Evolutionary conservation across 129 eudicot species (phyloP).

Genomic region (Heracleum sosnowskyi): DNA sequence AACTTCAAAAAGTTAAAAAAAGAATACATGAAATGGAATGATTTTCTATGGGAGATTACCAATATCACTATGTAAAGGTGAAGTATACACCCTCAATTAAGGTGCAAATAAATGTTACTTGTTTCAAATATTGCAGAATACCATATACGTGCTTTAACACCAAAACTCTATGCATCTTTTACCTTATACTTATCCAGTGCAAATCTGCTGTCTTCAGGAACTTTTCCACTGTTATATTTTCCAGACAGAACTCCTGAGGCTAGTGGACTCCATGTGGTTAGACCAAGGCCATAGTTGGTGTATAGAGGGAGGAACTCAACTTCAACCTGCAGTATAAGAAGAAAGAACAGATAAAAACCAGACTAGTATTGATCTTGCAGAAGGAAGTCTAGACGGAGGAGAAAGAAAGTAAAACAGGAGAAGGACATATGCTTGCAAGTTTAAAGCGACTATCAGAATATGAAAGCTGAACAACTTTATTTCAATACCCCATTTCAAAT

Average conservation of each 20-base stretch:
- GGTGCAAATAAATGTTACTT: background rate
- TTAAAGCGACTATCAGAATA: too few relatives aligned
- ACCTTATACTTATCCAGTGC: constrained; percentile 93
- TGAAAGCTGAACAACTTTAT: too few relatives aligned
- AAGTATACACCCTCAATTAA: background rate
- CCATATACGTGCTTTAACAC: background rate
- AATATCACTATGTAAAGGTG: background rate
- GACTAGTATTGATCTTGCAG: background rate
- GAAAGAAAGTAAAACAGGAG: too few relatives aligned
- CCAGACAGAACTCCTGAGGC: constrained; percentile 93
- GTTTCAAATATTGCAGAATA: background rate
- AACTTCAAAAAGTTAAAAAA: too few relatives aligned
- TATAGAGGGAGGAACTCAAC: constrained; percentile 71
- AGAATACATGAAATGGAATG: too few relatives aligned
- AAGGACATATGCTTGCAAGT: too few relatives aligned
- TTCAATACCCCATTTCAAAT: too few relatives aligned
- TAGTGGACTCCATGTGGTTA: constrained; percentile 96
- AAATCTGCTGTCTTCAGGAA: constrained; percentile 77
- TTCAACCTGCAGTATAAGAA: constrained; percentile 60
- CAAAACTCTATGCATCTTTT: background rate
- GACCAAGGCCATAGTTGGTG: constrained; percentile 73
- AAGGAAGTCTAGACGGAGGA: background rate
- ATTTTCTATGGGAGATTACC: background rate
- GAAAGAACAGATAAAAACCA: background rate
- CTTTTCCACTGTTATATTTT: constrained; percentile 49